A percentile compares a stretch with the other conserved stretches of the same genome.
Evolutionary conservation across 2,329 filamentous ascomycete genomes (phyloP).

Genomic region (Epichloe aotearoae): DNA sequence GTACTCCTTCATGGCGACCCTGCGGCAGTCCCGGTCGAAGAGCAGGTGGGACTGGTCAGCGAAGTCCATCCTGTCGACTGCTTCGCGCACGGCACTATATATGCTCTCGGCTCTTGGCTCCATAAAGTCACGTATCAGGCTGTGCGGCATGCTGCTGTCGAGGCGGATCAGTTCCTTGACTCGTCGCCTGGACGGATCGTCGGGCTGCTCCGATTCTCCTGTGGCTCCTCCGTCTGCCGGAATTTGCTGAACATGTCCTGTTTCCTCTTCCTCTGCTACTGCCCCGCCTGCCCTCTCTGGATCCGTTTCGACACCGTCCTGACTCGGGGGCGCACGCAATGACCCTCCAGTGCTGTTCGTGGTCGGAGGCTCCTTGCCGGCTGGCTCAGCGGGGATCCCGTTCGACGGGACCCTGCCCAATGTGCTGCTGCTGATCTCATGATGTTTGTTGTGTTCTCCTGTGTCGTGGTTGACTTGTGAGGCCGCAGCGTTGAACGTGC

Average conservation of each 20-base stretch:
- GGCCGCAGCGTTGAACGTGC: too few relatives aligned
- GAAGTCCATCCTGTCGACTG: neutral
- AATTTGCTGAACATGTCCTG: neutral
- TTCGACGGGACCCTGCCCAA: neutral
- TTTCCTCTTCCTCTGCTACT: too few relatives aligned
- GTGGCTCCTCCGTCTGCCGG: too few relatives aligned
- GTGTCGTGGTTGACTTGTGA: too few relatives aligned
- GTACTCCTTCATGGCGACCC: neutral
- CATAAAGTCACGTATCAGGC: conserved; percentile 5
- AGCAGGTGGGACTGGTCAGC: conserved; percentile 1
- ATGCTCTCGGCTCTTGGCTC: neutral
- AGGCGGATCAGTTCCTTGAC: neutral
- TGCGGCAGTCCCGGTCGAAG: neutral
- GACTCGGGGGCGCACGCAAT: neutral
- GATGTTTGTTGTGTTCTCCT: too few relatives aligned
- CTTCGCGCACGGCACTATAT: conserved; percentile 1
- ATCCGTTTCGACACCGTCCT: too few relatives aligned
- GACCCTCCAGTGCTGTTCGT: neutral
- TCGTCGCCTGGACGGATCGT: neutral
- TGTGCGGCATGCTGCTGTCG: conserved; percentile 1
- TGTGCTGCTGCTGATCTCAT: too few relatives aligned
- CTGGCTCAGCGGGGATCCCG: neutral
- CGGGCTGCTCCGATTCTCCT: too few relatives aligned
- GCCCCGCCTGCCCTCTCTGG: neutral
- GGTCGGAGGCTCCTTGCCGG: neutral